Conservation (phyloP, 345 rosid species). For the Zanthoxylum bungeanum region DNA sequence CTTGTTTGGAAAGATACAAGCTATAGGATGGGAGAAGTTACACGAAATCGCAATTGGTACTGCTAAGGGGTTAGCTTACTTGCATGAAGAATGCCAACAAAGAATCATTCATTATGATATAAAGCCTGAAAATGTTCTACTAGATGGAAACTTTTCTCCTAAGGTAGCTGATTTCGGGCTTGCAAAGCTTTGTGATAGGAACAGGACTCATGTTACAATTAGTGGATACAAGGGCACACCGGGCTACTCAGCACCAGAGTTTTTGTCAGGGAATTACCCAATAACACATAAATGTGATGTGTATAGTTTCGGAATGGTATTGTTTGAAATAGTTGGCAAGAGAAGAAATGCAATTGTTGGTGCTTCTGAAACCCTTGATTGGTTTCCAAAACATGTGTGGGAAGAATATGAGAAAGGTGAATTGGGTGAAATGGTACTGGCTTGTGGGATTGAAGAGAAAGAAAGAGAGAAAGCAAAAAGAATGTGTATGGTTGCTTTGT, state of each 20-base stretch:
- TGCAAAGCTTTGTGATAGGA: background rate
- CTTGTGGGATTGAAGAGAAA: conserved; percentile 21
- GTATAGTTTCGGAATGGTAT: conserved; percentile 16
- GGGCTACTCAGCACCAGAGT: conserved; percentile 12
- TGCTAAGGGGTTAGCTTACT: background rate
- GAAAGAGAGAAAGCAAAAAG: conserved; percentile 17
- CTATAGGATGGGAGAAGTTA: conserved; percentile 8
- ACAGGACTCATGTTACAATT: background rate
- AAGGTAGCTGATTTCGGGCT: conserved; percentile 18
- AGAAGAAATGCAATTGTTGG: background rate
- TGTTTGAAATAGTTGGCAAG: conserved; percentile 16
- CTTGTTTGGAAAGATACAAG: background rate
- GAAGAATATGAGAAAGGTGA: conserved; percentile 12
- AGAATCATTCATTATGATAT: conserved; percentile 17
- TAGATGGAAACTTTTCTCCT: background rate
- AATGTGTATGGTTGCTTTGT: conserved; percentile 17
- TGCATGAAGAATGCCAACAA: conserved; percentile 17
- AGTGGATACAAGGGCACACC: conserved; percentile 11
- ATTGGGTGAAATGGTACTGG: background rate
- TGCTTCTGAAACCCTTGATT: conserved; percentile 1
- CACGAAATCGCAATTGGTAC: conserved; percentile 8
- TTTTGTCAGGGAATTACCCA: background rate
- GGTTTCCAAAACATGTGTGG: conserved; percentile 23
- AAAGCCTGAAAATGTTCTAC: conserved; percentile 12
- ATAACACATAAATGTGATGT: conserved; percentile 19